phyloP scores from a whole-genome alignment of 192 early-diverging fungal species.

The Chytriomyces sp. region DNA sequence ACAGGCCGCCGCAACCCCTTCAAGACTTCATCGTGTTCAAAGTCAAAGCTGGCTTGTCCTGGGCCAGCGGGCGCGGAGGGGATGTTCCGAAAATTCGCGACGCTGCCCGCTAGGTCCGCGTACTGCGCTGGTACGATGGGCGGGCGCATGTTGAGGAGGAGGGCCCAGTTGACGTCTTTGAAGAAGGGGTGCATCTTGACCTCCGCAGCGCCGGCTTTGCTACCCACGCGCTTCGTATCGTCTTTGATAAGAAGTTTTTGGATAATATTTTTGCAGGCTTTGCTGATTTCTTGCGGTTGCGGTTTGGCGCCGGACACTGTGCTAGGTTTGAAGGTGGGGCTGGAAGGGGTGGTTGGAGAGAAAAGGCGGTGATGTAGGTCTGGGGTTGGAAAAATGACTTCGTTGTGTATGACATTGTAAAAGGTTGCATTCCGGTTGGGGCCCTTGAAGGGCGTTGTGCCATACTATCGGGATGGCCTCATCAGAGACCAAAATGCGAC shows the following conservation, averaged over 20 bases:
- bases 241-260: conserved; percentile 85
- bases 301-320: neutral
- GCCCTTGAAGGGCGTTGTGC: conserved; percentile 96
- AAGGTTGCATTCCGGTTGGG: conserved; percentile 85
- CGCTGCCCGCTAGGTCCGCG: neutral
- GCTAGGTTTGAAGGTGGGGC: neutral
- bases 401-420: conserved; percentile 76
- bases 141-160: conserved; percentile 80
- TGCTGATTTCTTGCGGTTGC: conserved; percentile 27
- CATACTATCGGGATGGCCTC: conserved; percentile 59
- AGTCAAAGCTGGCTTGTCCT: conserved; percentile 15
- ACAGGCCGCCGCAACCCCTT: conserved; percentile 11
- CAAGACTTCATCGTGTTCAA: conserved; percentile 2
- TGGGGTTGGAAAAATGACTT: conserved; percentile 70
- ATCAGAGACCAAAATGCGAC: neutral
- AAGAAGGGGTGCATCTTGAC: conserved; percentile 92
- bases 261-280: conserved; percentile 72
- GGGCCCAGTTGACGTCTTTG: conserved; percentile 88
- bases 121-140: conserved; percentile 47
- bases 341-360: neutral
- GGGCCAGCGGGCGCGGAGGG: neutral
- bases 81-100: conserved; percentile 23
- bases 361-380: conserved; percentile 17
- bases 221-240: conserved; percentile 84
- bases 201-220: conserved; percentile 86